These are phyloP conservation scores for Mitragyna speciosa DNA, from an alignment of 257 asterid species.

Conservation along the genomic window DNA sequence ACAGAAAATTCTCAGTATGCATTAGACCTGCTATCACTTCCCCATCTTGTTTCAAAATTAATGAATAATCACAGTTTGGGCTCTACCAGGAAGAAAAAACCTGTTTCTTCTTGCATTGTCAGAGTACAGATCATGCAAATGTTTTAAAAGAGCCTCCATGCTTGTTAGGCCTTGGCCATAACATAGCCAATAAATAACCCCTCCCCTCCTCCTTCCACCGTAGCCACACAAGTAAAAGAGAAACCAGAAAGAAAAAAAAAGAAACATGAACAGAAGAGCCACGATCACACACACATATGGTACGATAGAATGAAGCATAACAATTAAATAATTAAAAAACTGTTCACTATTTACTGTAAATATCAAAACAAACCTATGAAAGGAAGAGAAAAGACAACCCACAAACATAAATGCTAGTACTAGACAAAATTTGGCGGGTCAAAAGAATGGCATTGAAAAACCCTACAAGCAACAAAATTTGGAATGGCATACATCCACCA, in stretches of 20 bases:
- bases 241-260: not conserved
- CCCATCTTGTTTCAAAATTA: not conserved
- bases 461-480: slow-evolving; percentile 20
- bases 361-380: not conserved
- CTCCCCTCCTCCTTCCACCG: no score
- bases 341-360: not conserved
- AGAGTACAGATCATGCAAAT: not conserved
- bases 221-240: not conserved
- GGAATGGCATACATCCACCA: not conserved
- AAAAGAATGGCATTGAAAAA: not conserved
- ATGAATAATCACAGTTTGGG: not conserved
- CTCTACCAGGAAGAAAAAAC: not conserved
- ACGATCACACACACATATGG: not conserved
- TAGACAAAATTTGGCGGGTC: not conserved
- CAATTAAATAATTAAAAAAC: not conserved
- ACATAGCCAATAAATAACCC: not conserved
- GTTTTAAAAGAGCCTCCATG: not conserved
- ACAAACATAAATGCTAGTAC: not conserved
- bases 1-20: not conserved
- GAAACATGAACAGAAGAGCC: not conserved
- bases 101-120: not conserved
- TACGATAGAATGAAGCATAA: not conserved
- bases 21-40: not conserved
- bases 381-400: not conserved
- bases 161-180: no score